Evolutionary conservation across 148 eudicot species (phyloP), one percentile per base, ranked within the genome.

Genomic region (Cornus suecica): DNA sequence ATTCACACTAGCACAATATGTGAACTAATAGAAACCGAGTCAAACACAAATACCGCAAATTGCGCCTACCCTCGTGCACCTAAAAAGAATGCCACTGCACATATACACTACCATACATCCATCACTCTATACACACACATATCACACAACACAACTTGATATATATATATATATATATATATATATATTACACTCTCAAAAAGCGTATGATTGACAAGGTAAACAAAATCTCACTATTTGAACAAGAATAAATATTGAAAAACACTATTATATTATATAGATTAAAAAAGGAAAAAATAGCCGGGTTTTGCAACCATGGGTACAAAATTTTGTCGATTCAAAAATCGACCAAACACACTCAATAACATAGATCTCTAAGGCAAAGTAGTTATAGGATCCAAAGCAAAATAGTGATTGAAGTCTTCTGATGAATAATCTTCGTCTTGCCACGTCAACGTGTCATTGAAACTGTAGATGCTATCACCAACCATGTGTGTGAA

Each of bases 361-460:
- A 89, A n/a, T n/a, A n/a, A n/a, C n/a, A n/a, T n/a, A n/a, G n/a
- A n/a, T n/a, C n/a, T n/a, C n/a, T n/a, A n/a, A n/a, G n/a, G n/a
- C n/a, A n/a, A n/a, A n/a, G n/a, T 74, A 85, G 75, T 18, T 51
- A 87, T 77, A 75, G 87, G 85, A 75, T 89, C 93, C 0, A 78
- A 79, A 25, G 78, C 56, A 24, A 83, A 84, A 37, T 84, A 81
- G 48, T 88, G 92, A 1, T 78, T 86, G 0, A 74, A 66, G 16
- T 93, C 98, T 76, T 86, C 86, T 61, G 91, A 91, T 62, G 89
- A 91, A 65, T 80, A 89, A 76, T 91, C 92, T 16, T 93, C 96
- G 1, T 88, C 88, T 63, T 81, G 85, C 68, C 78, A 45, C 10
- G 79, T 51, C 25, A 78, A 81, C 23, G 89, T 90, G 11, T 60